Conservation (phyloP, 2,329 filamentous ascomycete genomes). For the Colletotrichum karsti region DNA sequence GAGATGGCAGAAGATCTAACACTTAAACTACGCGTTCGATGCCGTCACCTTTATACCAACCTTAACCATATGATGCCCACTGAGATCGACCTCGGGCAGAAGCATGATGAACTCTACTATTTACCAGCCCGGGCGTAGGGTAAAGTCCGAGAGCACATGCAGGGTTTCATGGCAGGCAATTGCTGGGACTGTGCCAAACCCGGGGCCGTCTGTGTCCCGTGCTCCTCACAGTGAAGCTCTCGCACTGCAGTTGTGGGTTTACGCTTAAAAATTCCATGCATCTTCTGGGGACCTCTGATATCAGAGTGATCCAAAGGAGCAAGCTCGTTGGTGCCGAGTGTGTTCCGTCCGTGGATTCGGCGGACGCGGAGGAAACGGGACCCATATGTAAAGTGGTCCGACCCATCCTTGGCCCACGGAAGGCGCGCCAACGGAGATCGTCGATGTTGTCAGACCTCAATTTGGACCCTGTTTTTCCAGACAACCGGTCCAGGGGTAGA, state of each 20-base stretch:
- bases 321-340: background rate
- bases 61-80: background rate
- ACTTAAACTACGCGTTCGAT: background rate
- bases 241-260: background rate
- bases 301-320: background rate
- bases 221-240: background rate
- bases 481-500: no score
- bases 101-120: background rate
- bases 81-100: background rate
- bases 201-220: background rate
- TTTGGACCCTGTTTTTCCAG: no score
- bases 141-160: slow-evolving; percentile 7
- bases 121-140: background rate
- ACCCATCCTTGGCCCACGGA: background rate
- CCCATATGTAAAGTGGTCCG: background rate
- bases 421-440: background rate
- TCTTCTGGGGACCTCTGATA: background rate
- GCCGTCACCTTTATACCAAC: slow-evolving; percentile 6
- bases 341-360: background rate
- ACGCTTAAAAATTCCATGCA: background rate
- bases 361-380: background rate
- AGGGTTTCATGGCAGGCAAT: background rate
- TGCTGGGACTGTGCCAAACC: background rate
- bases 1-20: background rate
- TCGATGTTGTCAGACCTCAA: background rate